A percentile compares a stretch with the other conserved stretches of the same genome.
phyloP scores from a whole-genome alignment of 2,329 filamentous ascomycete genomes.

The Aspergillus unguis region DNA sequence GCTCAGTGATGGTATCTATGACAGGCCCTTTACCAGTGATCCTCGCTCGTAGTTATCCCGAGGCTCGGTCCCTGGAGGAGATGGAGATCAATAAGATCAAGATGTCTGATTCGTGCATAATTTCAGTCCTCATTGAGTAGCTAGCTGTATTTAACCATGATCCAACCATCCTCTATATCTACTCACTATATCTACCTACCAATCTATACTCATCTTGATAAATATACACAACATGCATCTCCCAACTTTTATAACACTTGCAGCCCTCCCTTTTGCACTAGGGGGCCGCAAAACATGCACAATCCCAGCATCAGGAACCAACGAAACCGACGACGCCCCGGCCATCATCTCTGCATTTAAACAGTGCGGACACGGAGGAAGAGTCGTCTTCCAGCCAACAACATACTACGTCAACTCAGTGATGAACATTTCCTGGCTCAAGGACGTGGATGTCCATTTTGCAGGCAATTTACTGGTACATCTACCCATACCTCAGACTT shows the following conservation, averaged over 20 bases:
- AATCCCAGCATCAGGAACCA: constrained; percentile 17
- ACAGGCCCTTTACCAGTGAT: too few relatives aligned
- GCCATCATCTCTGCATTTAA: constrained; percentile 52
- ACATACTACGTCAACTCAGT: constrained; percentile 50
- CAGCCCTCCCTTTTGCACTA: neutral
- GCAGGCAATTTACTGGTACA: constrained; percentile 46
- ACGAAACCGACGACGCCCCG: constrained; percentile 47
- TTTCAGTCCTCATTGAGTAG: too few relatives aligned
- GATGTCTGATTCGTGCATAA: too few relatives aligned
- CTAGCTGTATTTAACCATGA: too few relatives aligned
- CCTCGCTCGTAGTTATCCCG: too few relatives aligned
- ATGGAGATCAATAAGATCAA: too few relatives aligned
- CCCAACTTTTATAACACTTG: neutral
- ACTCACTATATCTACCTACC: too few relatives aligned
- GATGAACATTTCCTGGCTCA: constrained; percentile 49
- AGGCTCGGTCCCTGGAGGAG: too few relatives aligned
- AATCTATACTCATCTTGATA: too few relatives aligned
- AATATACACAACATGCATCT: too few relatives aligned
- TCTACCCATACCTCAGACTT: neutral
- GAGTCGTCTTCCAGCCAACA: constrained; percentile 50
- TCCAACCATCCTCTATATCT: too few relatives aligned
- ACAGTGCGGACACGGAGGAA: constrained; percentile 49
- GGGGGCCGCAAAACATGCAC: constrained; percentile 8
- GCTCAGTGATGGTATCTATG: too few relatives aligned
- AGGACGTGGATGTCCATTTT: constrained; percentile 49